Base-by-base conservation (phyloP, 352 stramenopile species). In the Phytophthora hybrid region DNA sequence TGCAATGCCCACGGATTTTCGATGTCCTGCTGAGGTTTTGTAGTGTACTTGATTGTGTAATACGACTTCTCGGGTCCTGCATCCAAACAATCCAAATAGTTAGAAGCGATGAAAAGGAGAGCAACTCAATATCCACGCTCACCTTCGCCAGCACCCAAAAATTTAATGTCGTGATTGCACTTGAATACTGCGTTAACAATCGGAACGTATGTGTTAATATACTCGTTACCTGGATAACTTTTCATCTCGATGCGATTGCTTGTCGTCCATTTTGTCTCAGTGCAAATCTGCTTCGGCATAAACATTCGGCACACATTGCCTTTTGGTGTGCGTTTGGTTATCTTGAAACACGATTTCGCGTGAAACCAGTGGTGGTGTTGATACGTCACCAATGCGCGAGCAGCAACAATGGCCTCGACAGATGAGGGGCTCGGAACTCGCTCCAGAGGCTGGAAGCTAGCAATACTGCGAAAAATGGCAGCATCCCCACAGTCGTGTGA, bases 361-460 rank as follows among this genome's bases (percentile, higher is more conserved):
- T 71, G 56, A 34, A 34, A 65, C 56, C 56, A 71, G 13, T 60
- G 46, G 14, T 71, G 37, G 0, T 47, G 14, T 14, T 70, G 63
- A 32, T 66, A 52, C 5, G 4, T 7, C 11, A 59, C 10, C 16
- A 66, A 29, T 29, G 60, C 49, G 0, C 41, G 37, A 44, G 57
- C 8, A 44, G 14, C 6, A 23, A 39, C n/a, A n/a, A 63, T 41
- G 11, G 34, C 34, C 11, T 41, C 34, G 11, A 41, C 8, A 8
- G 34, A 41, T 26, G 34, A 41, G 8, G 11, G 8, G 34, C 8
- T 5, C 34, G 11, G 11, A 41, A 8, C 8, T 13, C 11, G 8
- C 11, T 1, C 8, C 11, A 41, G 34, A 8, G 34, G 34, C 34
- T 41, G 8, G 8, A 13, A 13, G 5, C 34, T 41, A 13, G 34